Conservation (phyloP, 306 rosid genomes). For the Begonia loranthoides region DNA sequence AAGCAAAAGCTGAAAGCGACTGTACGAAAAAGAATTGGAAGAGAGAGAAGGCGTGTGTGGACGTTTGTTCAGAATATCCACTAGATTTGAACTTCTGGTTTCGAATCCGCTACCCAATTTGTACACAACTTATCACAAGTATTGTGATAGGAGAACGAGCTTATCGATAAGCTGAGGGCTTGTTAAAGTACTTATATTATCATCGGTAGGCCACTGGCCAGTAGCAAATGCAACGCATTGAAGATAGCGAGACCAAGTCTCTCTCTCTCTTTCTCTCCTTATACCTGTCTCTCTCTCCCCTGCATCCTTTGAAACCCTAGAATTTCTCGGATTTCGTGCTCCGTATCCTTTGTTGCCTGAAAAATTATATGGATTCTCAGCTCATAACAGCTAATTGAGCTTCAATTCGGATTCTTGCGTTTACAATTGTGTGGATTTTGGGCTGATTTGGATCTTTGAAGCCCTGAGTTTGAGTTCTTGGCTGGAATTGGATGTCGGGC, state of each 20-base stretch:
- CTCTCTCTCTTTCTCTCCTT: slow-evolving; percentile 14
- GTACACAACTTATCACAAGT: slow-evolving; percentile 5
- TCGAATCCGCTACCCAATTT: slow-evolving; percentile 43
- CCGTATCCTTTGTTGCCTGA: slow-evolving; percentile 9
- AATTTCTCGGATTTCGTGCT: slow-evolving; percentile 27
- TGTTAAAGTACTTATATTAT: slow-evolving; percentile 10
- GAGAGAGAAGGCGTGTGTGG: slow-evolving; percentile 22
- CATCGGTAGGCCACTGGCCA: slow-evolving; percentile 46
- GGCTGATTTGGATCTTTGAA: slow-evolving; percentile 12
- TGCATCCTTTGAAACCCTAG: slow-evolving; percentile 69
- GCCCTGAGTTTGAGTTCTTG: slow-evolving; percentile 9
- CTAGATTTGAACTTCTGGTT: slow-evolving; percentile 47
- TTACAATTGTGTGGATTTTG: slow-evolving; percentile 9
- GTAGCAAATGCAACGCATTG: slow-evolving; percentile 65
- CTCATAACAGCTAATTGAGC: slow-evolving; percentile 14
- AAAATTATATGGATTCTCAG: slow-evolving; percentile 16
- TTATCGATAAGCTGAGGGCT: accelerated
- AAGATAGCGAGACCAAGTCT: slow-evolving; percentile 63
- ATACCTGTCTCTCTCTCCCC: slow-evolving; percentile 16
- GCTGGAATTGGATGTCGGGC: neutral
- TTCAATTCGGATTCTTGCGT: slow-evolving; percentile 17
- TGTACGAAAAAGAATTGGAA: slow-evolving; percentile 16
- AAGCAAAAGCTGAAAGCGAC: slow-evolving; percentile 54
- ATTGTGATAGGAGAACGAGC: accelerated
- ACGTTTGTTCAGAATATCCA: slow-evolving; percentile 61